These are phyloP conservation scores for Picea abies DNA, from an alignment of 83 land plant genomes.

Conservation along the genomic window DNA sequence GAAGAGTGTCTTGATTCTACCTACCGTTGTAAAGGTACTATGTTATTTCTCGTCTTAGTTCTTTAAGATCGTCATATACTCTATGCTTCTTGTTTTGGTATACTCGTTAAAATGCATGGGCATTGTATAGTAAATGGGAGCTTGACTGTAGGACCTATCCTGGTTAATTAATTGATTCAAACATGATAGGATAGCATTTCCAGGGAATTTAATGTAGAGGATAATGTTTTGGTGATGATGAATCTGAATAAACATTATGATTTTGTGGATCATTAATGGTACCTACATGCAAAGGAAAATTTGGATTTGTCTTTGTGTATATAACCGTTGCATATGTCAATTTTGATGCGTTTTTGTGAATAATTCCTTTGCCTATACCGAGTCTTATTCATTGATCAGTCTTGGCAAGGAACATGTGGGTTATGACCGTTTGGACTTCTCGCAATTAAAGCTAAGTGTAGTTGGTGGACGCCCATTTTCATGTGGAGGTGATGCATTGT, in stretches of 20 bases:
- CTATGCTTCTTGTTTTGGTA: not conserved
- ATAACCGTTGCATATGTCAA: not conserved
- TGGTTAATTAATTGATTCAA: too few relatives aligned
- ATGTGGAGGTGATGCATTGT: slow-evolving; percentile 58
- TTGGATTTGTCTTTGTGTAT: not conserved
- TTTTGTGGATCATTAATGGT: not conserved
- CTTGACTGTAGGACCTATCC: not conserved
- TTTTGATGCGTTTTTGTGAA: not conserved
- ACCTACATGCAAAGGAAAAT: not conserved
- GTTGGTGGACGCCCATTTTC: slow-evolving; percentile 94
- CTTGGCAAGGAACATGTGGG: slow-evolving; percentile 83
- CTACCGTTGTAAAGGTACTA: not conserved
- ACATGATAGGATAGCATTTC: too few relatives aligned
- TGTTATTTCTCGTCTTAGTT: not conserved
- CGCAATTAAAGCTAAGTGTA: slow-evolving; percentile 60
- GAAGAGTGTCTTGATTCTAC: not conserved
- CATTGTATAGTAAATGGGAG: not conserved
- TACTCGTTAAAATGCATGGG: not conserved
- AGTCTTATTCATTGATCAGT: slow-evolving; percentile 28
- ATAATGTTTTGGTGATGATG: not conserved
- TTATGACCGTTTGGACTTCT: slow-evolving; percentile 66
- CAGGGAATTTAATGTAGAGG: not conserved
- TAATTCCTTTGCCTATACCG: not conserved
- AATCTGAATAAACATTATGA: not conserved
- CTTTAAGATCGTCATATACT: not conserved